Conservation (phyloP, 768 basidiomycete genomes). For the Imleria badia region DNA sequence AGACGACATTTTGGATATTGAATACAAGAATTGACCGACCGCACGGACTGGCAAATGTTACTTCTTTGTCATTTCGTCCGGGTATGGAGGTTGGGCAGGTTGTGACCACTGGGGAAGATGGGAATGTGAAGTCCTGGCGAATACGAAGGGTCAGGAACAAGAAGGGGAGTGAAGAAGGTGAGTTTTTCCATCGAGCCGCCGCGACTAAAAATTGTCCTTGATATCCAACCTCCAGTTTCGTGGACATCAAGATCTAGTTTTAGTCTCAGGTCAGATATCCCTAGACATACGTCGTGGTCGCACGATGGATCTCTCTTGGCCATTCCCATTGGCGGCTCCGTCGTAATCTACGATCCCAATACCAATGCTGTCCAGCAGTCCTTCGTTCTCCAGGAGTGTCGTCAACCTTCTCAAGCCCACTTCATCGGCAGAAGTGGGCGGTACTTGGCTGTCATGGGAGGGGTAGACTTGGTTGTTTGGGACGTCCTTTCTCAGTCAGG, state of each 20-base stretch:
- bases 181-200: slow-evolving; percentile 17
- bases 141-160: slow-evolving; percentile 47
- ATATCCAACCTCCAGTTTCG: slow-evolving; percentile 34
- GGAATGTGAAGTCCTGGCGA: slow-evolving; percentile 80
- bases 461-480: slow-evolving; percentile 61
- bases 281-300: slow-evolving; percentile 74
- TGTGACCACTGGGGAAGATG: slow-evolving; percentile 75
- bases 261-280: slow-evolving; percentile 63
- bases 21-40: slow-evolving; percentile 90
- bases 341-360: slow-evolving; percentile 73
- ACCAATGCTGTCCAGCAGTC: slow-evolving; percentile 60
- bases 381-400: slow-evolving; percentile 57
- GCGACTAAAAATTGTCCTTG: background rate
- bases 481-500: slow-evolving; percentile 64
- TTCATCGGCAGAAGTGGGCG: slow-evolving; percentile 77
- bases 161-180: slow-evolving; percentile 53
- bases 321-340: slow-evolving; percentile 61
- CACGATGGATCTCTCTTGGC: slow-evolving; percentile 84
- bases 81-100: slow-evolving; percentile 42
- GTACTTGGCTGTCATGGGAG: slow-evolving; percentile 58
- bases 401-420: slow-evolving; percentile 41
- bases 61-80: slow-evolving; percentile 70
- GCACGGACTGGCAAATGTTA: slow-evolving; percentile 66
- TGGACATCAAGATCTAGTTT: slow-evolving; percentile 83
- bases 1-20: slow-evolving; percentile 62